Base-by-base conservation (phyloP, 1,139 yeast genomes). In the Yamadazyma diospyri region DNA sequence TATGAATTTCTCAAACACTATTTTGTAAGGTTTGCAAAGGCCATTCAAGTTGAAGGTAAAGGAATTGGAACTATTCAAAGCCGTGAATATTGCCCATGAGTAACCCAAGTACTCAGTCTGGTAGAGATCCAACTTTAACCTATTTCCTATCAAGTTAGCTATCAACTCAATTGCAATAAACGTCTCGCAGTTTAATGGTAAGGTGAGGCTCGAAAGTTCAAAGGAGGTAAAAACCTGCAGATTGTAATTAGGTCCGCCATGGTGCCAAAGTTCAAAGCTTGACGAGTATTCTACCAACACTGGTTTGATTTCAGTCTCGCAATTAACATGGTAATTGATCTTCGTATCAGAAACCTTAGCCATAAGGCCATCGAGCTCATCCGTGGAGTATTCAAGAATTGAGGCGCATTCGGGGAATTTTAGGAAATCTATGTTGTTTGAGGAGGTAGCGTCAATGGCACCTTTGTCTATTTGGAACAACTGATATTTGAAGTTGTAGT, bases 61-160 rank as follows among this genome's bases (percentile, higher is more conserved):
- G 5, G 78, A 68, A 1, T 68, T 63, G 28, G 67, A 72, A 6
- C 80, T 77, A 38, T 69, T 68, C 15, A 59, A 42, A 4, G 79
- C 71, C 0, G 85, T 70, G 25, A 54, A 61, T 0, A 79, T 39
- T 14, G 72, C 76, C 74, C 81, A 81, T 1, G 72, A 56, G 43
- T 66, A 78, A 3, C 78, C 75, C 9, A 77, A 41, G 16, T 62
- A 47, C 37, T 77, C 74, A 0, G 79, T 66, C 0, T 69, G 64
- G 46, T 79, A 80, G 3, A 81, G 43, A 4, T 42, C 43, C 2
- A 56, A 48, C n/a, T 63, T 51, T 1, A 78, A 47, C 6, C 51
- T 44, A 2, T 48, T 41, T n/a, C 66, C 72, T 5, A 77, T 40
- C 3, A 75, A 31, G 34, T 72, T 76, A 12, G 69, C 61, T 3